Evolutionary conservation across 352 stramenopile genomes (phyloP).

Genomic region (Peronospora farinosa): DNA sequence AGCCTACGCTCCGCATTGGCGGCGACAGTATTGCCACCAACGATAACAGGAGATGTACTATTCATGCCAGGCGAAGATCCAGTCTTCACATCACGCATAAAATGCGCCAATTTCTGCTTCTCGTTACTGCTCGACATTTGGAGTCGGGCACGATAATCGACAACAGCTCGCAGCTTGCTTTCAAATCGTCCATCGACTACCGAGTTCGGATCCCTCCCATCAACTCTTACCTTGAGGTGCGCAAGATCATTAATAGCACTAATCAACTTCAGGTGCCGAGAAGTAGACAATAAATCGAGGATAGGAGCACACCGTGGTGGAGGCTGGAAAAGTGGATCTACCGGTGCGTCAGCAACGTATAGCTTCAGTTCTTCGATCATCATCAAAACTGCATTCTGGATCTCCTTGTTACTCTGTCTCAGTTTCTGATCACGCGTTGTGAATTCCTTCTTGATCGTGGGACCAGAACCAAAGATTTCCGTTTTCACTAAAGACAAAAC

Average conservation of each 20-base stretch:
- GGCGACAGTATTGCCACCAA: not conserved
- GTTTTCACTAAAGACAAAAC: conserved; percentile 31
- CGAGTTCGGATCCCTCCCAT: conserved; percentile 16
- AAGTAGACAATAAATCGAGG: conserved; percentile 64
- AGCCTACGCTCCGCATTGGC: conserved; percentile 4
- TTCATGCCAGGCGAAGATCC: not conserved
- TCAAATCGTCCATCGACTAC: conserved; percentile 40
- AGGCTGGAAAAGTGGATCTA: conserved; percentile 45
- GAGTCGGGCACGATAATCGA: conserved; percentile 64
- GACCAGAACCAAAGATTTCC: conserved; percentile 51
- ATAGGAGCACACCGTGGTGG: conserved; percentile 48
- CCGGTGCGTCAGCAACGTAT: conserved; percentile 41
- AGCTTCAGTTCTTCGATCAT: conserved; percentile 71
- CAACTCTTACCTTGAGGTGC: conserved; percentile 42
- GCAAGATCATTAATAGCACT: conserved; percentile 70
- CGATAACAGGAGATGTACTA: not conserved
- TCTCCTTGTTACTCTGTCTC: conserved; percentile 45
- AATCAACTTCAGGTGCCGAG: conserved; percentile 64
- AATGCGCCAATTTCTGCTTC: conserved; percentile 52
- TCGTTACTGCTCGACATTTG: conserved; percentile 68
- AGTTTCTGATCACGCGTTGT: conserved; percentile 68
- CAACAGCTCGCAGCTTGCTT: conserved; percentile 53
- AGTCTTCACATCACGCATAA: conserved; percentile 36
- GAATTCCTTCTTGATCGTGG: conserved; percentile 69
- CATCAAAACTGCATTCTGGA: conserved; percentile 48